Conservation (phyloP, 2,329 filamentous ascomycete species). For the Ilyonectria destructans region DNA sequence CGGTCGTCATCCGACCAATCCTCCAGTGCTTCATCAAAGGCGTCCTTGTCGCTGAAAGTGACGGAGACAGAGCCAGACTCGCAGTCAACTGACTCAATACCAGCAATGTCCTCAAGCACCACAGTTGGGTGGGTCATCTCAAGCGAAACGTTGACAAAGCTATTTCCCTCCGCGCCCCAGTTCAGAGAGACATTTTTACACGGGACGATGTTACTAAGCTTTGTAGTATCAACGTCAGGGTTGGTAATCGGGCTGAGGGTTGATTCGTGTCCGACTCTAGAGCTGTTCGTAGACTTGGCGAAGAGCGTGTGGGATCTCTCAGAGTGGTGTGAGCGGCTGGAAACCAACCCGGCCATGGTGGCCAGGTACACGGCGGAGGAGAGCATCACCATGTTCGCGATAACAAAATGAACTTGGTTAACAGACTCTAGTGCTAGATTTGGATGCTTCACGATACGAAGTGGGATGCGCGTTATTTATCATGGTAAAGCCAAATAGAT, state of each 20-base stretch:
- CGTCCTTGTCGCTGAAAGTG: constrained; percentile 26
- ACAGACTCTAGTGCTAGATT: neutral
- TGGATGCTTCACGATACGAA: neutral
- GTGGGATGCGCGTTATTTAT: constrained; percentile 18
- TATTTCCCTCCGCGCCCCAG: constrained; percentile 26
- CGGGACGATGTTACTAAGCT: constrained; percentile 33
- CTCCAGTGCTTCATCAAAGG: constrained; percentile 32
- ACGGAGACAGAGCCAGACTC: constrained; percentile 26
- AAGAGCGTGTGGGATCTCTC: neutral
- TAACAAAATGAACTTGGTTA: neutral
- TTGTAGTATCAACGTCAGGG: constrained; percentile 22
- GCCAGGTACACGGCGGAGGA: constrained; percentile 3
- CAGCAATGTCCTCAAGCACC: constrained; percentile 37
- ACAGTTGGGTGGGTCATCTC: constrained; percentile 40
- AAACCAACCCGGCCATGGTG: constrained; percentile 13
- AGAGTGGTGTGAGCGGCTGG: neutral
- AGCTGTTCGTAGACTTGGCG: constrained; percentile 11
- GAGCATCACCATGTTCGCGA: constrained; percentile 7
- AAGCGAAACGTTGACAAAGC: constrained; percentile 35
- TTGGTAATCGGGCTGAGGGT: constrained; percentile 33
- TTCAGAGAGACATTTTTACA: constrained; percentile 32
- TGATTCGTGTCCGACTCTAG: constrained; percentile 25
- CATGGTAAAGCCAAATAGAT: neutral
- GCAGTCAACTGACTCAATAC: constrained; percentile 33
- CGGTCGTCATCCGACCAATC: constrained; percentile 34